These are phyloP conservation scores for Echinosphaeria canescens DNA, from an alignment of 2,329 filamentous ascomycete species.

Conservation along the genomic window DNA sequence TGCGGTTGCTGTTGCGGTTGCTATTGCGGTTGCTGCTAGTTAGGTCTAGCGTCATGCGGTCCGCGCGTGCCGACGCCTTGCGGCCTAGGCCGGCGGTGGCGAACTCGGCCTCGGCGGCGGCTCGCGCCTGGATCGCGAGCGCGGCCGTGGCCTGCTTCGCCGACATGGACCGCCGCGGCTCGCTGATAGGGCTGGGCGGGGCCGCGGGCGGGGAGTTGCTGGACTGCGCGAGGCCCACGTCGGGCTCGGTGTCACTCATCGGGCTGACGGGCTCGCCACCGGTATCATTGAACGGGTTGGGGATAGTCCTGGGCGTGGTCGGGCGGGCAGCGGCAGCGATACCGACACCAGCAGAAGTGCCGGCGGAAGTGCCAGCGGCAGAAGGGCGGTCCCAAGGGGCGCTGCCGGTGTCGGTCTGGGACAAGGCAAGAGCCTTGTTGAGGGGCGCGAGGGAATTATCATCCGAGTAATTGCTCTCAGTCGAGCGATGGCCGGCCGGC, in stretches of 20 bases:
- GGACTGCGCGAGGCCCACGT: constrained; percentile 16
- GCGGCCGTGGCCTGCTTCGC: no score
- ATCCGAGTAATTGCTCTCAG: constrained; percentile 16
- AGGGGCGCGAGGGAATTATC: no score
- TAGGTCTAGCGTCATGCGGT: no score
- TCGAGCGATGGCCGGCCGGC: constrained; percentile 7
- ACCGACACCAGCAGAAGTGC: background rate
- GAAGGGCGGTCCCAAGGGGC: constrained; percentile 25
- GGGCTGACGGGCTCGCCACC: constrained; percentile 15
- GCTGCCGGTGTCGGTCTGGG: constrained; percentile 51
- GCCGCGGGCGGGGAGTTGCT: constrained; percentile 9
- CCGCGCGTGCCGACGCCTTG: constrained; percentile 24
- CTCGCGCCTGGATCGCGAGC: no score
- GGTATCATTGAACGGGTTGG: no score
- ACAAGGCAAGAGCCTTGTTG: constrained; percentile 4
- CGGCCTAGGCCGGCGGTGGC: constrained; percentile 15
- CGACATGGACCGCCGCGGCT: constrained; percentile 9
- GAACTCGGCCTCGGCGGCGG: constrained; percentile 3
- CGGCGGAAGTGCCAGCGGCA: constrained; percentile 6
- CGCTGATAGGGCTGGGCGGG: constrained; percentile 6
- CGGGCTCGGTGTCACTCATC: constrained; percentile 11
- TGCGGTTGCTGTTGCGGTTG: constrained; percentile 30
- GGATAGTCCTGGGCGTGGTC: constrained; percentile 9
- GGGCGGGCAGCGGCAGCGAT: constrained; percentile 1
- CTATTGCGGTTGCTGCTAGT: constrained; percentile 27